Evolutionary conservation across 1,139 yeast species (phyloP).

Genomic region (Lodderomyces orthopsilosis): DNA sequence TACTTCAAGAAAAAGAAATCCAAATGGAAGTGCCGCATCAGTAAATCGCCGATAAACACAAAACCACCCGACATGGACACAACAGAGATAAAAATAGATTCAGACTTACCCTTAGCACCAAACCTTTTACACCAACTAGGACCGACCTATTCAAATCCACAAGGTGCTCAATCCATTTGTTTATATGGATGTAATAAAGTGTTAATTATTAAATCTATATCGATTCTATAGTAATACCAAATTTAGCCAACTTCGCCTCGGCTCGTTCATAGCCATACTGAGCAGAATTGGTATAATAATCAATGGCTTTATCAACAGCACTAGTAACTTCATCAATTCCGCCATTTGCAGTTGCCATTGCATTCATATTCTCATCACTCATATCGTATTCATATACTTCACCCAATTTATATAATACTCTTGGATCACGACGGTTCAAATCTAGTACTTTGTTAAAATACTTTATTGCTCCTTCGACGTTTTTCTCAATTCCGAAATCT

Average conservation of each 20-base stretch:
- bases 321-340: background rate
- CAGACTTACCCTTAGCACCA: too few species aligned
- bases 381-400: constrained; percentile 40
- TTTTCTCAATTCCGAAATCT: constrained; percentile 35
- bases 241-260: constrained; percentile 33
- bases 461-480: constrained; percentile 29
- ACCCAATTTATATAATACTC: constrained; percentile 40
- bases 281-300: constrained; percentile 39
- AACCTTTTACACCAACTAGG: background rate
- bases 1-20: too few species aligned
- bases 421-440: constrained; percentile 32
- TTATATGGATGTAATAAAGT: background rate
- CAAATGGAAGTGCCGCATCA: background rate
- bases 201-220: background rate
- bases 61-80: too few species aligned
- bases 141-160: background rate
- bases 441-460: constrained; percentile 35
- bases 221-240: constrained; percentile 4
- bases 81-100: too few species aligned
- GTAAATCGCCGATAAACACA: background rate
- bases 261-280: constrained; percentile 45
- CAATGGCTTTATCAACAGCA: constrained; percentile 33
- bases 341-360: background rate
- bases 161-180: too few species aligned
- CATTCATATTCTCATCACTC: constrained; percentile 13